Evolutionary conservation across 371 early-diverging fungal genomes (phyloP).

Genomic region (Mortierella sp.): DNA sequence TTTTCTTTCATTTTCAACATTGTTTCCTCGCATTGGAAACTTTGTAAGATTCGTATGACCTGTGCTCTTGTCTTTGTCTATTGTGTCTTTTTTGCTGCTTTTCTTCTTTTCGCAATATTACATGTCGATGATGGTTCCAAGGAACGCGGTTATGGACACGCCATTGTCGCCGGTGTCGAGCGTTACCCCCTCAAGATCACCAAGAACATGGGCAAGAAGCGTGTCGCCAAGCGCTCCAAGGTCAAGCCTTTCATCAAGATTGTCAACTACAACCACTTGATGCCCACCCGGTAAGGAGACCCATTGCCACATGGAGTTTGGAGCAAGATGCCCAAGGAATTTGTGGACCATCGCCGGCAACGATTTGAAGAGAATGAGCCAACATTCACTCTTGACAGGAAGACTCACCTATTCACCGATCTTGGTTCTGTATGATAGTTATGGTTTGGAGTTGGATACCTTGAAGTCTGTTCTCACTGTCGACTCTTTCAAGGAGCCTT

Average conservation of each 20-base stretch:
- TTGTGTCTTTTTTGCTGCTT: slow-evolving; percentile 15
- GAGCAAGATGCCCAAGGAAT: too few species aligned
- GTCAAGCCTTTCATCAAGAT: slow-evolving; percentile 99
- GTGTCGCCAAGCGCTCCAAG: slow-evolving; percentile 93
- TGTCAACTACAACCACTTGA: slow-evolving; percentile 98
- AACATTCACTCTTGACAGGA: too few species aligned
- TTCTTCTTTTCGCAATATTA: slow-evolving; percentile 54
- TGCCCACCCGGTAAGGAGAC: slow-evolving; percentile 91
- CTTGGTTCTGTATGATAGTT: slow-evolving; percentile 55
- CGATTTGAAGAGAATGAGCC: too few species aligned
- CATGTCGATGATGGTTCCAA: slow-evolving; percentile 88
- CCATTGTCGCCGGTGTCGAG: slow-evolving; percentile 97
- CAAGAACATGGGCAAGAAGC: slow-evolving; percentile 93
- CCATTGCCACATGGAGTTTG: not conserved
- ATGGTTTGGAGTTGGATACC: slow-evolving; percentile 86
- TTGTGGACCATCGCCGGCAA: too few species aligned
- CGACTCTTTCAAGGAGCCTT: slow-evolving; percentile 93
- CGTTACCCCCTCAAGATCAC: slow-evolving; percentile 96
- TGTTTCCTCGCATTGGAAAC: slow-evolving; percentile 54
- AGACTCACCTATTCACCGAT: too few species aligned
- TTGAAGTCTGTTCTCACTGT: slow-evolving; percentile 88
- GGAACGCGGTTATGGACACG: slow-evolving; percentile 96
- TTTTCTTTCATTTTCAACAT: slow-evolving; percentile 16
- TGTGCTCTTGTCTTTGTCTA: slow-evolving; percentile 40
- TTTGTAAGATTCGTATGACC: slow-evolving; percentile 55